Evolutionary conservation across 805 yeast genomes (phyloP).

Genomic region (Yarrowia phangngaensis): DNA sequence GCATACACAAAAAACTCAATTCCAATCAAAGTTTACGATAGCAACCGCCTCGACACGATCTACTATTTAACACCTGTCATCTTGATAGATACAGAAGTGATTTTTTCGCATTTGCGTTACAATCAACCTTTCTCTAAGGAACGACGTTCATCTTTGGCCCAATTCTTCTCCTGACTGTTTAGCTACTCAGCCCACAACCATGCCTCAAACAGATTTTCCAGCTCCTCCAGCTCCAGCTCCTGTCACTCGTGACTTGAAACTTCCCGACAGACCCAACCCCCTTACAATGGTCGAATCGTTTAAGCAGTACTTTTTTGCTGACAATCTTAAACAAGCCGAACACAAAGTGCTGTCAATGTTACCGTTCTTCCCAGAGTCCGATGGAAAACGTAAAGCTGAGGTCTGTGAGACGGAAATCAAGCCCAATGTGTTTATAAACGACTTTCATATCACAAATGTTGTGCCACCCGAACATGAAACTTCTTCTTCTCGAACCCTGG

Average conservation of each 20-base stretch:
- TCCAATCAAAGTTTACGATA: no score
- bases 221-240: no score
- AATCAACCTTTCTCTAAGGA: no score
- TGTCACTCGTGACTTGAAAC: slow-evolving; percentile 5
- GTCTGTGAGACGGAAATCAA: slow-evolving; percentile 9
- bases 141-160: no score
- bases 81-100: no score
- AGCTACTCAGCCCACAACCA: no score
- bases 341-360: slow-evolving; percentile 48
- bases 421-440: slow-evolving; percentile 4
- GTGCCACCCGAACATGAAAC: not conserved
- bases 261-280: slow-evolving; percentile 20
- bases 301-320: slow-evolving; percentile 39
- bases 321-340: slow-evolving; percentile 36
- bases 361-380: slow-evolving; percentile 39
- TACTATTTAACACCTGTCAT: no score
- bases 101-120: no score
- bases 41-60: no score
- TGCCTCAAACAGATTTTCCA: no score
- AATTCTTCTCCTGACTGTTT: no score
- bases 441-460: slow-evolving; percentile 5
- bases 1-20: no score
- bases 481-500: slow-evolving; percentile 39
- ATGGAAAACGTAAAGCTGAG: slow-evolving; percentile 3
- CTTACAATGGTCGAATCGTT: slow-evolving; percentile 34